phyloP scores from a whole-genome alignment of 371 early-diverging fungal species.

The Enteropsectra breve region DNA sequence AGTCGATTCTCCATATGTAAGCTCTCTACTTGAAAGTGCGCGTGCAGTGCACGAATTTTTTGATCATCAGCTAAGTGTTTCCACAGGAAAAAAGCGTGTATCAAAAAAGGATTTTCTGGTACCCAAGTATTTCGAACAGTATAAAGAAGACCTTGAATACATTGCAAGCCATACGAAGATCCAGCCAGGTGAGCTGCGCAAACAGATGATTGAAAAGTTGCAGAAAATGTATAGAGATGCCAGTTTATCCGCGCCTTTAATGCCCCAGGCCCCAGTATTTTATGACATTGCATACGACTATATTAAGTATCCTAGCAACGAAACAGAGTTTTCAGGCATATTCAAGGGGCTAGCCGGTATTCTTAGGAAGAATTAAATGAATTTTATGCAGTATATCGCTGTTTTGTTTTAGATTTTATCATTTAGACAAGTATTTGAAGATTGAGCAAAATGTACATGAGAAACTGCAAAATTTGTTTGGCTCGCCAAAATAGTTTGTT shows the following conservation, averaged over 20 bases:
- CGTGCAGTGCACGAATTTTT: neutral
- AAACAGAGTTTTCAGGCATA: too few species aligned
- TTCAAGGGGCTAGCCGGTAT: too few species aligned
- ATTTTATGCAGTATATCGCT: too few species aligned
- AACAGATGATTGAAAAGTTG: neutral
- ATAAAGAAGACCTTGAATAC: neutral
- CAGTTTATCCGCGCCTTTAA: neutral
- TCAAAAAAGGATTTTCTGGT: neutral
- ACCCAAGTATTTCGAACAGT: slow-evolving; percentile 4
- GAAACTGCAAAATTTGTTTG: too few species aligned
- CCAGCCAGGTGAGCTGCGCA: neutral
- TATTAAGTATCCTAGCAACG: slow-evolving; percentile 51
- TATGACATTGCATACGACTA: slow-evolving; percentile 52
- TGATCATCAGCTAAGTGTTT: neutral
- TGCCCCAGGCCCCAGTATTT: slow-evolving; percentile 47
- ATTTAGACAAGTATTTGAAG: too few species aligned
- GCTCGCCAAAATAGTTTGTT: too few species aligned
- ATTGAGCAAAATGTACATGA: too few species aligned
- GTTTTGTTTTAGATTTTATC: too few species aligned
- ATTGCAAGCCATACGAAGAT: neutral
- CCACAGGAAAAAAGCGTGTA: neutral
- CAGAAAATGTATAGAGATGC: neutral
- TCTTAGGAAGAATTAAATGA: too few species aligned
- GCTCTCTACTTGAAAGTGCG: slow-evolving; percentile 5
- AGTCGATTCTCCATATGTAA: slow-evolving; percentile 35